Percentiles rank a stretch among this genome's conserved stretches.
phyloP scores from a whole-genome alignment of 2,329 filamentous ascomycete species.

The Bipolaris victoriae region DNA sequence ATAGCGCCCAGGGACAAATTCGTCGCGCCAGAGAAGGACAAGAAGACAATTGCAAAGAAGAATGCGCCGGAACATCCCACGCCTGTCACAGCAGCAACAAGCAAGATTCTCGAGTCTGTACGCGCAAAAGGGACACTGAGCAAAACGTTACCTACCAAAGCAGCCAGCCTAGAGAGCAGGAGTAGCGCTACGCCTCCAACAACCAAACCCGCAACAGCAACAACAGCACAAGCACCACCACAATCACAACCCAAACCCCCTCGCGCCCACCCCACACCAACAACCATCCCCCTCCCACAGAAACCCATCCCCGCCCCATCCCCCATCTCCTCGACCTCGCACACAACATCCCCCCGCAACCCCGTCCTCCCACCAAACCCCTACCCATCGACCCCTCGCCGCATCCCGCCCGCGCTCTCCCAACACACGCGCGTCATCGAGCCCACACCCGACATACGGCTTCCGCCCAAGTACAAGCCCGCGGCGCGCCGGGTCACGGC shows the following conservation, averaged over 20 bases:
- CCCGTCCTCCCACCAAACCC: not conserved
- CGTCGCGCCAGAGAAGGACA: slow-evolving; percentile 15
- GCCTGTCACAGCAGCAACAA: slow-evolving; percentile 35
- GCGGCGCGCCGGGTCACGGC: slow-evolving; percentile 39
- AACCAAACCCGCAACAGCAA: not conserved
- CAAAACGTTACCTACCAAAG: not conserved
- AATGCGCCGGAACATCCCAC: slow-evolving; percentile 25
- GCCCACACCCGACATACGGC: slow-evolving; percentile 24
- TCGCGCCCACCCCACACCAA: not conserved
- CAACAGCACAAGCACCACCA: slow-evolving; percentile 19
- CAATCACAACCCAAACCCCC: not conserved
- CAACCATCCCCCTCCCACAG: slow-evolving; percentile 33
- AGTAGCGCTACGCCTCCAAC: not conserved
- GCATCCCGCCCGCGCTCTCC: slow-evolving; percentile 1
- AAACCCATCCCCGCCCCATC: slow-evolving; percentile 24
- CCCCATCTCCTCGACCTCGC: slow-evolving; percentile 4
- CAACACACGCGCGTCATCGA: slow-evolving; percentile 25
- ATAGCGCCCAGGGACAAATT: slow-evolving; percentile 19
- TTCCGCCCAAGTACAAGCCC: slow-evolving; percentile 43
- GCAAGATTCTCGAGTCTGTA: slow-evolving; percentile 43
- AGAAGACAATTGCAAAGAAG: slow-evolving; percentile 24
- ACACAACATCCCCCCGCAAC: slow-evolving; percentile 3
- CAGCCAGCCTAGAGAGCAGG: not conserved
- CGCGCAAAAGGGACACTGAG: slow-evolving; percentile 32
- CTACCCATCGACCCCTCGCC: not conserved